These are phyloP conservation scores for Cornus suecica DNA, from an alignment of 148 eudicot species.

Conservation along the genomic window DNA sequence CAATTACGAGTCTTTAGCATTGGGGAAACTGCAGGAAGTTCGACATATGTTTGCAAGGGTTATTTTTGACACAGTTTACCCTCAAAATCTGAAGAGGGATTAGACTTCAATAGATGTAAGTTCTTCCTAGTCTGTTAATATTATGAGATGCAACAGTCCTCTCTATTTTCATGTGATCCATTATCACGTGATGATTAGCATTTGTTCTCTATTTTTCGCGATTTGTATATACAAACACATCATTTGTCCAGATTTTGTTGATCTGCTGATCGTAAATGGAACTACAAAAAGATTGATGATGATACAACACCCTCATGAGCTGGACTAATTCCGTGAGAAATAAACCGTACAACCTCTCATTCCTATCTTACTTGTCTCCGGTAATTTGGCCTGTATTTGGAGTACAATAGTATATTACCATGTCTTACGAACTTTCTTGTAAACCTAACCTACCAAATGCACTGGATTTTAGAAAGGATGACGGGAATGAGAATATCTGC, in stretches of 20 bases:
- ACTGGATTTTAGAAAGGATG: conserved; percentile 3
- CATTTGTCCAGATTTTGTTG: too few species aligned
- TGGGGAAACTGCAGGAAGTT: conserved; percentile 59
- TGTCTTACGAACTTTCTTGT: too few species aligned
- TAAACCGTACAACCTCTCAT: too few species aligned
- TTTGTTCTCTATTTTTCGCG: neutral
- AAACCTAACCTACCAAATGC: neutral
- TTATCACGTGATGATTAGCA: neutral
- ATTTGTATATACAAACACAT: too few species aligned
- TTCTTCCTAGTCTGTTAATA: neutral
- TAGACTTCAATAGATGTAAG: conserved; percentile 5
- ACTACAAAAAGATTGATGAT: too few species aligned
- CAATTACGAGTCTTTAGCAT: conserved; percentile 54
- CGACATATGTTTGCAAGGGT: conserved; percentile 74
- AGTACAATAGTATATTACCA: too few species aligned
- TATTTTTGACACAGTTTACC: conserved; percentile 75
- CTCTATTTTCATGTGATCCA: neutral
- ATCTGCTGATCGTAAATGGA: too few species aligned
- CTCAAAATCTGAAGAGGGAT: conserved; percentile 18
- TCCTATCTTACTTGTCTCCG: too few species aligned
- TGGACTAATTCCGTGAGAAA: too few species aligned
- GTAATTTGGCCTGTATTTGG: too few species aligned
- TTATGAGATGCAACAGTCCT: neutral
- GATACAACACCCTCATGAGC: too few species aligned
- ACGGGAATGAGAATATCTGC: neutral